Evolutionary conservation across 306 rosid species (phyloP), one percentile per base, ranked within the genome.

Genomic region (Hippophae rhamnoides): DNA sequence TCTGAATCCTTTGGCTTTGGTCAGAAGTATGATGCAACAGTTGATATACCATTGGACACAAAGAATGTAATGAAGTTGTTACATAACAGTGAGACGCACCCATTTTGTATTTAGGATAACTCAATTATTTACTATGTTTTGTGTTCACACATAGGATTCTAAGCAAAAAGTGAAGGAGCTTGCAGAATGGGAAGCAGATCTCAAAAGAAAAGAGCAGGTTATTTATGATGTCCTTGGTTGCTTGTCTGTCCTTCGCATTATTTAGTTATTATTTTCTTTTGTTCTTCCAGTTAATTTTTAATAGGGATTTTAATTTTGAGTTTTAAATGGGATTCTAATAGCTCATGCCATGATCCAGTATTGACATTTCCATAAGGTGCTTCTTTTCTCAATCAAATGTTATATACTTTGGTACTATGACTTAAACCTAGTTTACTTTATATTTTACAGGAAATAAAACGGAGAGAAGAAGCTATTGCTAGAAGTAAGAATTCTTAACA

Each of bases 151-250:
- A 18, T 62, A 92, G 96, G 94, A 82, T 65, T 83, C 96, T 45
- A 92, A 82, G 75, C 77, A 77, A 73, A 92, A 78, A 59, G 84
- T 66, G 67, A 79, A 82, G 68, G 99, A 92, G 75, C 90, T 92
- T 73, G 95, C 95, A 66, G 56, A 66, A 40, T 92, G 99, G 96
- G 99, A 88, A 75, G 90, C 94, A 6, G 97, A 92, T 76, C 86
- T 92, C 49, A 86, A 70, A 71, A 79, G 78, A 79, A 85, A 78
- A 72, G 98, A 90, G 74, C 81, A 80, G 92, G 98, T 87, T 49
- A 11, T 23, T 47, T 47, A 47, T 48, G n/a, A 52, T 52, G 14
- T 52, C 56, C 31, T 59, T 43, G 52, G 62, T 13, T 49, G 8
- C 61, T 62, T 70, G 58, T 50, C 14, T 43, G 8, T 43, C 14